Evolutionary conservation across 2,329 filamentous ascomycete species (phyloP).

Genomic region (Dothideomycetes sp.): DNA sequence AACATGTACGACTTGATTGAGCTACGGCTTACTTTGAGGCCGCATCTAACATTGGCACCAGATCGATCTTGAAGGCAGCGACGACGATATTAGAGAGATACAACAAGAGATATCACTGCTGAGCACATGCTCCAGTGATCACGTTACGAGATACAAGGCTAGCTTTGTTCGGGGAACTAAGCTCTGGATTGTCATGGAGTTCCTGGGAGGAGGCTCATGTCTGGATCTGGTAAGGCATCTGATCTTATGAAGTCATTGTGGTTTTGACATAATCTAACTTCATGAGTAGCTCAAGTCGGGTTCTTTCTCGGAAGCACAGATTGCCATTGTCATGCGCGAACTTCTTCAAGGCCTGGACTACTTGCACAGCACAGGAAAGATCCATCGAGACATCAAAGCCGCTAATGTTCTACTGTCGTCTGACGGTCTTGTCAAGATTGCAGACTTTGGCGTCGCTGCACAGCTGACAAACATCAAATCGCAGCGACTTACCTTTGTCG

Average conservation of each 20-base stretch:
- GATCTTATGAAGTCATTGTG: neutral
- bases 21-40: no score
- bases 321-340: conserved; percentile 89
- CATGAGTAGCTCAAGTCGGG: conserved; percentile 68
- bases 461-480: conserved; percentile 97
- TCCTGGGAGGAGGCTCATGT: conserved; percentile 86
- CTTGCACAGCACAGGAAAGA: conserved; percentile 85
- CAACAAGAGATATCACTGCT: conserved; percentile 94
- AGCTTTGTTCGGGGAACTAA: conserved; percentile 95
- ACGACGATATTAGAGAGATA: conserved; percentile 96
- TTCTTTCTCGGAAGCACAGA: conserved; percentile 77
- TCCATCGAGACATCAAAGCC: conserved; percentile 93
- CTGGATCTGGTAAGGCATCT: conserved; percentile 65
- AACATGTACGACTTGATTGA: conserved; percentile 58
- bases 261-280: conserved; percentile 17
- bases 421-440: conserved; percentile 82
- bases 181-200: conserved; percentile 99
- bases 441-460: conserved; percentile 93
- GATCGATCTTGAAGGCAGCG: conserved; percentile 98
- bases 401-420: conserved; percentile 93
- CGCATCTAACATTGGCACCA: conserved; percentile 29
- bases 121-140: conserved; percentile 86
- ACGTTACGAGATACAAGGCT: conserved; percentile 91
- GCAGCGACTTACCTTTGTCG: conserved; percentile 93
- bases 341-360: conserved; percentile 85